Evolutionary conservation across 225 moss, liverwort and hornwort species (phyloP).

Genomic region (Neckera pumila): DNA sequence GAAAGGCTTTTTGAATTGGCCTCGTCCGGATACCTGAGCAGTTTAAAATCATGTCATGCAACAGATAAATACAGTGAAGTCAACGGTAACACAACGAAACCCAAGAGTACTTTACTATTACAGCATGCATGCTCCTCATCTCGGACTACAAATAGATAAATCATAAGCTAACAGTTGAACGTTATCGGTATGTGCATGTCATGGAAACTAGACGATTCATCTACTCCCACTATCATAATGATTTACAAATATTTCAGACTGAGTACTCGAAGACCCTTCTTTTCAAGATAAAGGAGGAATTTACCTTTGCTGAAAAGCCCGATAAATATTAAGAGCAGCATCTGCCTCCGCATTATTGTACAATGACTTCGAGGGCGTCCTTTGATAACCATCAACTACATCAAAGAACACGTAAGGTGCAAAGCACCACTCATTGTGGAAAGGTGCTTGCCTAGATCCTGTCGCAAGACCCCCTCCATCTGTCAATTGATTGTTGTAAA

Average conservation of each 20-base stretch:
- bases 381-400: conserved; percentile 68
- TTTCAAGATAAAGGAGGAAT: background rate
- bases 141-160: background rate
- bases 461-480: conserved; percentile 56
- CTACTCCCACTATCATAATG: background rate
- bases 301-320: conserved; percentile 52
- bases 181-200: background rate
- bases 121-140: background rate
- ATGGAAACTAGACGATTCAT: background rate
- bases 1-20: conserved; percentile 50
- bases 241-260: background rate
- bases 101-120: background rate
- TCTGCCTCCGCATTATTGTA: conserved; percentile 80
- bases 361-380: conserved; percentile 54
- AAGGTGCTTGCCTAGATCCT: conserved; percentile 47
- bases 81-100: background rate
- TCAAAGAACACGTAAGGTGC: conserved; percentile 88
- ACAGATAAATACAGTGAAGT: background rate
- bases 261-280: background rate
- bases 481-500: conserved; percentile 62
- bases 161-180: background rate
- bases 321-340: conserved; percentile 58
- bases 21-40: conserved; percentile 51
- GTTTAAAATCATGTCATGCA: background rate
- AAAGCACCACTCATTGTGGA: conserved; percentile 72